Evolutionary conservation across 164 flowering plant species (phyloP).

Genomic region (Malania oleifera): DNA sequence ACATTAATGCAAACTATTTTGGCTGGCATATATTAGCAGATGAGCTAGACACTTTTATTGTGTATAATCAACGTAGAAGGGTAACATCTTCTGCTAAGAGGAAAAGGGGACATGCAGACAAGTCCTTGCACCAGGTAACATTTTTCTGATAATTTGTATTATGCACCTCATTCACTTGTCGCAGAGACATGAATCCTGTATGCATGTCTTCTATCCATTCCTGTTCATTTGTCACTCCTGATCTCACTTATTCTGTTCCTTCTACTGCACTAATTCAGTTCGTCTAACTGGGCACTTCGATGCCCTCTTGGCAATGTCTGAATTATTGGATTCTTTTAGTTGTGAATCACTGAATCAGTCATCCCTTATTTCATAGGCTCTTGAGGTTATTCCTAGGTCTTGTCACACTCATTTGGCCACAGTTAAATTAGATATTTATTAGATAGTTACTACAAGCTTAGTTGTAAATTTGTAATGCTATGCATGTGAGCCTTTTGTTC

Average conservation of each 20-base stretch:
- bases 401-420: too few species aligned
- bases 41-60: conserved; percentile 75
- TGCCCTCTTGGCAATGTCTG: too few species aligned
- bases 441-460: too few species aligned
- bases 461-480: too few species aligned
- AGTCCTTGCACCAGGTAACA: conserved; percentile 77
- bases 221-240: not conserved
- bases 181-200: not conserved
- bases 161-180: not conserved
- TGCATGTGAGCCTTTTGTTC: too few species aligned
- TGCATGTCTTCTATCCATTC: not conserved
- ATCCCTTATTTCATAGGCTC: too few species aligned
- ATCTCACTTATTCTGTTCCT: not conserved
- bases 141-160: conserved; percentile 6
- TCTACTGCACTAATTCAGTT: not conserved
- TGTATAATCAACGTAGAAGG: conserved; percentile 80
- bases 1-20: conserved; percentile 10
- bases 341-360: too few species aligned
- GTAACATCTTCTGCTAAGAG: conserved; percentile 99
- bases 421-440: too few species aligned
- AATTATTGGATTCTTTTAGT: too few species aligned
- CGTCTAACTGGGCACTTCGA: not conserved
- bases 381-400: too few species aligned
- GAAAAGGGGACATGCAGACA: conserved; percentile 52
- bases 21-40: conserved; percentile 36